Evolutionary conservation across 257 asterid species (phyloP).

Genomic region (Solanum medicagineum): DNA sequence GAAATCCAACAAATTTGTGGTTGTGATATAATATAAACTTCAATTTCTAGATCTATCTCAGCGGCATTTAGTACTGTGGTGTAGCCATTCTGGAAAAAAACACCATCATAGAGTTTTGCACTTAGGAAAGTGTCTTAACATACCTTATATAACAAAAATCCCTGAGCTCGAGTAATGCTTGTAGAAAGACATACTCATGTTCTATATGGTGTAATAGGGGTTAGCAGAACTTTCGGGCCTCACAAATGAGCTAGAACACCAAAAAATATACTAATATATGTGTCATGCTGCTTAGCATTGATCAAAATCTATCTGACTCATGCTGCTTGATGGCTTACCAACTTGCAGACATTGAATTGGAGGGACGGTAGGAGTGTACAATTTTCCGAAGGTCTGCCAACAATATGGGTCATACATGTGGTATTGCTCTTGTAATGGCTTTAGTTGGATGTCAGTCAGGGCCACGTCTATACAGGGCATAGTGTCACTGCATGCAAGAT

Average conservation of each 20-base stretch:
- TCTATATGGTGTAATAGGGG: constrained; percentile 35
- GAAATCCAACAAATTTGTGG: not conserved
- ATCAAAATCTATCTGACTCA: constrained; percentile 41
- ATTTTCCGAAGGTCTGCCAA: constrained; percentile 75
- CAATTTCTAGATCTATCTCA: not conserved
- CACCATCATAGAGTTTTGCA: not conserved
- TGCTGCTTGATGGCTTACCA: constrained; percentile 59
- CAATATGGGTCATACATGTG: constrained; percentile 81
- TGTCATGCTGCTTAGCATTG: constrained; percentile 22
- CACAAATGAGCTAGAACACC: constrained; percentile 37
- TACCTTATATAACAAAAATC: not conserved
- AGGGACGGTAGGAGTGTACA: constrained; percentile 56
- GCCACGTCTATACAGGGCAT: constrained; percentile 69
- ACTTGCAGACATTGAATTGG: constrained; percentile 49
- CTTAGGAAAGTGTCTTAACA: not conserved
- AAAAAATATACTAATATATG: not conserved
- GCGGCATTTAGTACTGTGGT: not conserved
- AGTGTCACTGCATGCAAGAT: constrained; percentile 75
- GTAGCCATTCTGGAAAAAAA: not conserved
- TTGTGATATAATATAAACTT: not conserved
- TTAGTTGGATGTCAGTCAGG: constrained; percentile 36
- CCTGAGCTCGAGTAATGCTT: not conserved
- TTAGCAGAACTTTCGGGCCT: constrained; percentile 43
- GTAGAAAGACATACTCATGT: not conserved
- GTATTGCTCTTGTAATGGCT: constrained; percentile 42